Percentiles rank a stretch among this genome's conserved stretches.
phyloP scores from a whole-genome alignment of 2,329 filamentous ascomycete genomes.

The Microcera coccophila region DNA sequence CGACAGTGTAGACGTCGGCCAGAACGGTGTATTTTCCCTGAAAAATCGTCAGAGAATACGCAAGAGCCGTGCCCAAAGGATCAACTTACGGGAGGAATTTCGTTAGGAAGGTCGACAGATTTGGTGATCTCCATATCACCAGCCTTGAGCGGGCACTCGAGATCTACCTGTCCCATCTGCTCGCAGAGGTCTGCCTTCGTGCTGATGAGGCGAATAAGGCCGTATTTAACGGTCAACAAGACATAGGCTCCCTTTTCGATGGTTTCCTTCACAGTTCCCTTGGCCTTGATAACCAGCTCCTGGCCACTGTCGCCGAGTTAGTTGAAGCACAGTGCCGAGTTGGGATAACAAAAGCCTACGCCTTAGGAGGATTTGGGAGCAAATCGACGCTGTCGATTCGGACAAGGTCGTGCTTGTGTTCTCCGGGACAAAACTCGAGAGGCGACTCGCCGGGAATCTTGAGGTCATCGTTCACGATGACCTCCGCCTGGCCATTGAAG shows the following conservation, averaged over 20 bases:
- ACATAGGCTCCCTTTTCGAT: conserved; percentile 79
- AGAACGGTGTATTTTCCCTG: conserved; percentile 87
- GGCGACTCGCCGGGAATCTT: conserved; percentile 83
- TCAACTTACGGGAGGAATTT: conserved; percentile 81
- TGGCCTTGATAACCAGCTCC: conserved; percentile 73
- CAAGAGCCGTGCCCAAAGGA: not conserved
- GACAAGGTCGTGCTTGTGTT: conserved; percentile 67
- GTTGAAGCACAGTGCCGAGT: conserved; percentile 10
- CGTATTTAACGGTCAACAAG: conserved; percentile 84
- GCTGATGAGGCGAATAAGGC: conserved; percentile 82
- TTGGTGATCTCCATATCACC: conserved; percentile 72
- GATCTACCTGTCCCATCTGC: conserved; percentile 79
- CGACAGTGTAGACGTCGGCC: conserved; percentile 75
- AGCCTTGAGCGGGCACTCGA: conserved; percentile 82
- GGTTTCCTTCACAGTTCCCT: conserved; percentile 66
- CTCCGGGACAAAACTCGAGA: conserved; percentile 67
- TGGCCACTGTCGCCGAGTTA: conserved; percentile 58
- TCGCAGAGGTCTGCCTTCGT: conserved; percentile 83
- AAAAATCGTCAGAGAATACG: conserved; percentile 16
- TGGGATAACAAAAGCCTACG: conserved; percentile 64
- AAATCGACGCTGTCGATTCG: conserved; percentile 77
- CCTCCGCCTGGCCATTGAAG: conserved; percentile 33
- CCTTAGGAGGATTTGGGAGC: conserved; percentile 75
- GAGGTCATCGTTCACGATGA: conserved; percentile 48
- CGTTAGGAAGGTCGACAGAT: conserved; percentile 74